Conservation (phyloP, 2,329 filamentous ascomycete genomes). For the Berkeleyomyces rouxiae region DNA sequence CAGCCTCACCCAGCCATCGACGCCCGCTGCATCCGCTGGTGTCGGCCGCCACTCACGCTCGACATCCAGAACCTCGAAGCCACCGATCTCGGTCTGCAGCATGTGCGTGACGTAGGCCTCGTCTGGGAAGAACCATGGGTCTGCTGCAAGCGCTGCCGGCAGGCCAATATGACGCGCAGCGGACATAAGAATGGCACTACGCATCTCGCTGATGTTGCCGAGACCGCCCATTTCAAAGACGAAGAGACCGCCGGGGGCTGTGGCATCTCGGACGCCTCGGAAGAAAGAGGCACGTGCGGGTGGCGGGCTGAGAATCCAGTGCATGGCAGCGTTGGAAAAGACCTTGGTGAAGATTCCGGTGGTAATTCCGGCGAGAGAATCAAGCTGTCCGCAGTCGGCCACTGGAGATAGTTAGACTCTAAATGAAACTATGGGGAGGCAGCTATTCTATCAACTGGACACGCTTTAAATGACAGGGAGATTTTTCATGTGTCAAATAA, state of each 20-base stretch:
- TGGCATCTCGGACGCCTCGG: slow-evolving; percentile 29
- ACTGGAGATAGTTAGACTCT: not conserved
- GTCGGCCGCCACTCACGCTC: slow-evolving; percentile 53
- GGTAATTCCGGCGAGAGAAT: not conserved
- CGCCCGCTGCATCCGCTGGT: slow-evolving; percentile 36
- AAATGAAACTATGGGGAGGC: too few species aligned
- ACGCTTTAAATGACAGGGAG: too few species aligned
- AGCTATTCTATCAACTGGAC: too few species aligned
- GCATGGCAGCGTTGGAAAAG: slow-evolving; percentile 51
- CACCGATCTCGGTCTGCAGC: slow-evolving; percentile 28
- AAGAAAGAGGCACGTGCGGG: slow-evolving; percentile 35
- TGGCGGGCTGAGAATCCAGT: slow-evolving; percentile 42
- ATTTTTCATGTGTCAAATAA: too few species aligned
- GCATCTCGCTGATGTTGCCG: slow-evolving; percentile 50
- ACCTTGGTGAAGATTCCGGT: slow-evolving; percentile 31
- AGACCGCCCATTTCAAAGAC: slow-evolving; percentile 57
- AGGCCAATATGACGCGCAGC: slow-evolving; percentile 36
- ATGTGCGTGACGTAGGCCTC: slow-evolving; percentile 36
- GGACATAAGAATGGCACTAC: slow-evolving; percentile 37
- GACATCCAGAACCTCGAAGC: slow-evolving; percentile 32
- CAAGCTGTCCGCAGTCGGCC: slow-evolving; percentile 4
- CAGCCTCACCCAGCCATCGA: slow-evolving; percentile 49
- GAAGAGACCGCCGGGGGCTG: slow-evolving; percentile 40
- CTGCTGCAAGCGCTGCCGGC: slow-evolving; percentile 29
- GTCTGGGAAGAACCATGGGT: slow-evolving; percentile 60